These are phyloP conservation scores for Pythium rishiriense DNA, from an alignment of 352 stramenopile species.

Conservation along the genomic window DNA sequence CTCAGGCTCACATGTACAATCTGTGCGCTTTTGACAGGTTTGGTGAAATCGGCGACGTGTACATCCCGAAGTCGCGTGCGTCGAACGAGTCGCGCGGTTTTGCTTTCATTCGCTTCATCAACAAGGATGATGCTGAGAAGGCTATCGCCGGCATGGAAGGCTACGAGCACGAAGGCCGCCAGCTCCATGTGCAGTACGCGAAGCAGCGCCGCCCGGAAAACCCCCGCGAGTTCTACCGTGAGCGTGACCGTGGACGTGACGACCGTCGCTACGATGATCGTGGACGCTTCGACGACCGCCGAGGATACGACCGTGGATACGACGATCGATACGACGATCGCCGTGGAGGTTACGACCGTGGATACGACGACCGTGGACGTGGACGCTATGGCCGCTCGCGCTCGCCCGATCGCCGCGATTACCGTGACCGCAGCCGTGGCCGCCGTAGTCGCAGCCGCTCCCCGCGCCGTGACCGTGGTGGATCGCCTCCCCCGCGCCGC, in stretches of 20 bases:
- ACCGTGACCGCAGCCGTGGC: conserved; percentile 43
- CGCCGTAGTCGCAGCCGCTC: conserved; percentile 49
- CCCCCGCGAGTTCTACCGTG: conserved; percentile 69
- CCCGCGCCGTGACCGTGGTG: conserved; percentile 35
- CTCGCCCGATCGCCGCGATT: conserved; percentile 30
- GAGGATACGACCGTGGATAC: conserved; percentile 34
- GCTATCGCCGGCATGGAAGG: conserved; percentile 78
- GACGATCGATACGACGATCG: conserved; percentile 36
- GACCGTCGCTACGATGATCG: conserved; percentile 20
- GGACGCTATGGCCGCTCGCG: conserved; percentile 23
- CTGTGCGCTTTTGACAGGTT: conserved; percentile 36
- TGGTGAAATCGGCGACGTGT: conserved; percentile 80
- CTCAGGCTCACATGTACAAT: neutral
- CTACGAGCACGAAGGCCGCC: conserved; percentile 69
- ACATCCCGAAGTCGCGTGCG: conserved; percentile 73
- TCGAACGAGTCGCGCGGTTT: conserved; percentile 83
- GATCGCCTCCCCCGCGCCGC: conserved; percentile 41
- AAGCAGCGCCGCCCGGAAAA: conserved; percentile 79
- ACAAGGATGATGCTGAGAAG: conserved; percentile 88
- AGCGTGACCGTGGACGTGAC: conserved; percentile 26
- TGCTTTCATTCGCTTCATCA: conserved; percentile 88
- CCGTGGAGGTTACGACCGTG: conserved; percentile 28
- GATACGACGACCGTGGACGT: conserved; percentile 32
- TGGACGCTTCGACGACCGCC: conserved; percentile 26
- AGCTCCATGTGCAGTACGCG: conserved; percentile 75